A percentile compares a stretch with the other conserved stretches of the same genome.
Evolutionary conservation across 148 eudicot genomes (phyloP).

Genomic region (Rhododendron molle): DNA sequence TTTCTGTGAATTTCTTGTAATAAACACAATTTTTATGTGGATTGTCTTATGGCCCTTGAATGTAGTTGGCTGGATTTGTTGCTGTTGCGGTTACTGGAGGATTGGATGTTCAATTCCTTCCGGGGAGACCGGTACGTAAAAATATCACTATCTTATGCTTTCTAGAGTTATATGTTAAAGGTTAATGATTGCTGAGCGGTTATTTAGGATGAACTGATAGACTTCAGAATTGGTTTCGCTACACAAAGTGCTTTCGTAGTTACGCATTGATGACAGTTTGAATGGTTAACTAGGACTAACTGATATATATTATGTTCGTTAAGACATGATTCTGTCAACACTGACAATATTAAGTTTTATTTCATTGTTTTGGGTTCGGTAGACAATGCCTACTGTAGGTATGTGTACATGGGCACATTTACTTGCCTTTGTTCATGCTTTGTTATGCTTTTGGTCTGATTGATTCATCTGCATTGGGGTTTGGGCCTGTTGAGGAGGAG

Average conservation of each 20-base stretch:
- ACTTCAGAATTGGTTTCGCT: not conserved
- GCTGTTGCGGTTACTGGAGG: constrained; percentile 95
- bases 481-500: not conserved
- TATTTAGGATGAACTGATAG: not conserved
- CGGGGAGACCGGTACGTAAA: constrained; percentile 74
- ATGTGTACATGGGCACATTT: not conserved
- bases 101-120: constrained; percentile 93
- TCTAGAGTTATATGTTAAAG: not conserved
- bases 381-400: not conserved
- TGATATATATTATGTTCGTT: not conserved
- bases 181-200: not conserved
- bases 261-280: not conserved
- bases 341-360: not conserved
- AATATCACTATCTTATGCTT: not conserved
- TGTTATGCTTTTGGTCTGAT: not conserved
- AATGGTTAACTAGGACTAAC: not conserved
- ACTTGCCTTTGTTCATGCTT: not conserved
- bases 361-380: not conserved
- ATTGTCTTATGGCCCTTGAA: not conserved
- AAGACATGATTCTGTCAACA: too few species aligned
- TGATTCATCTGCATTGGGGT: not conserved
- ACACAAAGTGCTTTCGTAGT: not conserved
- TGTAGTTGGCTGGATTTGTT: constrained; percentile 84
- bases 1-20: not conserved
- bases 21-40: not conserved